Base-by-base conservation (phyloP, 83 land plant genomes). In the Larix sibirica region DNA sequence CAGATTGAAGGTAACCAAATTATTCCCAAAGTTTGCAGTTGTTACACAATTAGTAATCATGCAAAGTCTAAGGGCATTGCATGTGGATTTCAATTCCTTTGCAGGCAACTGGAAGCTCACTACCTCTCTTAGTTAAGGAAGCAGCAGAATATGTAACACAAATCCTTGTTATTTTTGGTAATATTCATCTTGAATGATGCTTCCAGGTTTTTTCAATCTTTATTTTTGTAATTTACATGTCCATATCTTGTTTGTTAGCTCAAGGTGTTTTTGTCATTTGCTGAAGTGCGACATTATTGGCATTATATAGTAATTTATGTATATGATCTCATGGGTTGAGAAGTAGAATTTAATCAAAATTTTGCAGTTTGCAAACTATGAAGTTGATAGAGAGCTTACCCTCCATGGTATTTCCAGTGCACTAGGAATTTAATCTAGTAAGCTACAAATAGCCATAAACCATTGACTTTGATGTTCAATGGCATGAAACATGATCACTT, bases 101-200 rank as follows among this genome's bases (percentile, higher is more conserved):
- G 26, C 84, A 86, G 85, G 67, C 60, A 65, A 73, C 28, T 75
- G 73, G 56, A 58, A 83, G 73, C 62, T 76, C 85, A 44, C 26
- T 63, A 40, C 20, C 66, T 38, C 13, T 80, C 26, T 69, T 86
- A 36, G 67, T 89, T 58, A 80, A 77, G 13, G 71, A 89, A 18
- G 85, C 84, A 50, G 89, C 88, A 33, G 79, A 78, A 44, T 89
- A 79, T 79, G 79, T 89, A 16, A 89, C 88, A 60, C 77, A 80
- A 47, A 86, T 86, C 50, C 80, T 89, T 42, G 81, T 68, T 21
- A 67, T 89, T 66, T 89, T 89, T 79, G 90, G 88, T 88, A 47
- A 83, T 82, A 40, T 77, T n/a, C 66, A 31, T 68, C 26, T 23
- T 21, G 58, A 18, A 3, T 13, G 9, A 50, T 21, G 61, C 26